Evolutionary conservation across 345 rosid species (phyloP), one percentile per base, ranked within the genome.

Genomic region (Gossypium rotundifolium): DNA sequence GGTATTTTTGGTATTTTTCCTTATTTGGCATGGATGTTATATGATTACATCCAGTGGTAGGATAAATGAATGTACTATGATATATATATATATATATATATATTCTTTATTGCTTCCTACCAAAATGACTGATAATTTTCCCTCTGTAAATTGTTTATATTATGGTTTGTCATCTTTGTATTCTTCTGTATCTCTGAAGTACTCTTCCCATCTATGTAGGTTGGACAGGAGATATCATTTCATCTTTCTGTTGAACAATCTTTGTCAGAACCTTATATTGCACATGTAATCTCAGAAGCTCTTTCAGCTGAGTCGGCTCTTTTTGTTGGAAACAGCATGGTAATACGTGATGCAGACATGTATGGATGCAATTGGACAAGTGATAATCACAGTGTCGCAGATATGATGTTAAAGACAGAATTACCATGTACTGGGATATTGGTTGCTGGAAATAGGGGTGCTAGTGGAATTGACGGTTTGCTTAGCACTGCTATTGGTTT

Each of bases 381-480:
- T 61, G 75, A 67, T 76, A 38, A 48, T 73, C 77, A 77, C 20
- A 75, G 73, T 68, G 67, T 71, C 66, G 70, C 81, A 54, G 86
- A 86, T 53, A 25, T 65, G 72, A 51, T 89, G 84, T 80, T 84
- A 53, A 79, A 62, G 70, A 83, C 86, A 65, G 82, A 87, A 38
- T 78, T 84, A 69, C 84, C 85, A 29, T 87, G 78, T 80, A 90
- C 84, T 66, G 79, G 89, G 82, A 83, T 92, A 80, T 86, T 72
- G 38, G 96, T 92, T 74, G 89, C 88, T 76, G 98, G 92, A 82
- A 94, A 94, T 82, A 87, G 97, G 84, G 98, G 98, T 83, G 98
- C 97, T 73, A 94, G 98, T 82, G 98, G 98, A 71, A 94, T 94
- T 81, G 98, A 92, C 74, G 98, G 98, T 74, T 87, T 94, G 89